Evolutionary conservation across 176 grass and related monocot genomes (phyloP), one percentile per base, ranked within the genome.

Genomic region (Zizania latifolia): DNA sequence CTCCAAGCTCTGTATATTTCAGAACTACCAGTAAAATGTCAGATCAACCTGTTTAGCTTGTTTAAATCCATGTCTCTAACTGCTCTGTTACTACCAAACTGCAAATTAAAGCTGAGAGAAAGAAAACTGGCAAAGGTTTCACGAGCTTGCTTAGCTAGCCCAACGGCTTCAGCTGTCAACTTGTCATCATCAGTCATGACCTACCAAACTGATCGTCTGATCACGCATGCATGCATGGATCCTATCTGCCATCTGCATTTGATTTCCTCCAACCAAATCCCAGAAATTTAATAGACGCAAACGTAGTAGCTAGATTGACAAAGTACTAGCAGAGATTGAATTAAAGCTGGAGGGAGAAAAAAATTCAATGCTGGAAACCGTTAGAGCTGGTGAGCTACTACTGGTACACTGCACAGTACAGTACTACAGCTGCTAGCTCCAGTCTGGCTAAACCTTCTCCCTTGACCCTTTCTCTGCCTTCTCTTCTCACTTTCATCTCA

Each of bases 241-340:
- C n/a, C n/a, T 16, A 45, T 3, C 43, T 45, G 43, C 48, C 48
- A 22, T 53, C 48, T 53, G 48, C 48, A 53, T 53, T 53, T 53
- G 48, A 53, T 15, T 68, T 45, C 40, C 53, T 73, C 50, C 50
- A 58, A 73, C 33, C 70, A 73, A 73, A 73, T 16, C 34, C 26
- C 12, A 33, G 37, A 24, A 3, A 34, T 14, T 13, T 10, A 10
- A 4, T n/a, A 53, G 19, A 53, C 8, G 7, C 6, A 22, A 9
- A 8, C 48, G 22, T 53, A 22, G 48, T 53, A 8, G 48, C 0
- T 53, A 53, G 48, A 53, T 53, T 53, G 19, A 53, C 22, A 53
- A 53, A 53, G n/a, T n/a, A n/a, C n/a, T n/a, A 45, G 43, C 13
- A 16, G 41, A 45, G 41, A 14, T 45, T 45, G 3, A 1, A 16